These are phyloP conservation scores for Nitzschia sp. DNA, from an alignment of 108 stramenopile species.

Conservation along the genomic window DNA sequence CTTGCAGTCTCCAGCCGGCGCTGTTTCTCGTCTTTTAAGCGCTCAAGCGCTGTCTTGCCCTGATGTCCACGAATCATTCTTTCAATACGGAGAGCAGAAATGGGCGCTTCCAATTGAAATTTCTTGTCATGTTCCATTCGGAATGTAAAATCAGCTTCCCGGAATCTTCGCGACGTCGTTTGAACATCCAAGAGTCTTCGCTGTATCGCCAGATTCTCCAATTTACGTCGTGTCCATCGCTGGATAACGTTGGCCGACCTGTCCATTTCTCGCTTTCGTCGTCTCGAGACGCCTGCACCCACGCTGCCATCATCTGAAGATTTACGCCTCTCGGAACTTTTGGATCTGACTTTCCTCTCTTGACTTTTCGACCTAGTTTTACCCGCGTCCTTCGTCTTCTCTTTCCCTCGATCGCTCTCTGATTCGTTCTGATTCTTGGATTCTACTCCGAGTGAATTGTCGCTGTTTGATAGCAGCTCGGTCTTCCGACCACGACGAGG, in stretches of 20 bases:
- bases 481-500: neutral
- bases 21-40: neutral
- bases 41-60: neutral
- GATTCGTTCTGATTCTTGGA: neutral
- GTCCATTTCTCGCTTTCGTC: conserved; percentile 3
- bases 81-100: neutral
- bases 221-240: neutral
- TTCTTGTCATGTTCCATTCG: neutral
- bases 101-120: neutral
- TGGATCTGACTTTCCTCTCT: neutral
- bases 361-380: neutral
- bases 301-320: neutral
- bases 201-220: too few species aligned
- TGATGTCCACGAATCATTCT: neutral
- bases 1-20: neutral
- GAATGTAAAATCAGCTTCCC: neutral
- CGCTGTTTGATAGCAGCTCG: neutral
- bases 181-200: neutral
- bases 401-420: neutral
- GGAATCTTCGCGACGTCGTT: neutral
- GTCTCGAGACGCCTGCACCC: neutral
- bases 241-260: neutral
- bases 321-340: neutral
- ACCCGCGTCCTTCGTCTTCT: neutral
- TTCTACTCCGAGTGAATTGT: neutral